phyloP scores from a whole-genome alignment of 371 early-diverging fungal species.

The Syncephalastrum sp. region DNA sequence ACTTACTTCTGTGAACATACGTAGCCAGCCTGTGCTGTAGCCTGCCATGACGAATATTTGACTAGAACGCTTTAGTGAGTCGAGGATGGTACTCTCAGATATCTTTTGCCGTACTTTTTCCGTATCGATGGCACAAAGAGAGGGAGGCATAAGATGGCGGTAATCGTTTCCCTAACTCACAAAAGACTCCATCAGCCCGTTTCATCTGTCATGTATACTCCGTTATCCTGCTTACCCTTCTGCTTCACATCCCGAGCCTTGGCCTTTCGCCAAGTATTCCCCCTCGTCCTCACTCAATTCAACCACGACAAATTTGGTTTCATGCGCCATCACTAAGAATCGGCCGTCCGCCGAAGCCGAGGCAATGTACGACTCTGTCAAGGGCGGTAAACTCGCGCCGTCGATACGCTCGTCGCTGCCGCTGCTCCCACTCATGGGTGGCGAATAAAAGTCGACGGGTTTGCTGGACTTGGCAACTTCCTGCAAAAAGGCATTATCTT shows the following conservation, averaged over 20 bases:
- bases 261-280: constrained; percentile 49
- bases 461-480: too few species aligned
- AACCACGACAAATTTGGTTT: constrained; percentile 44
- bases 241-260: constrained; percentile 52
- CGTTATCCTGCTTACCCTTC: constrained; percentile 23
- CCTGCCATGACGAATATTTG: constrained; percentile 61
- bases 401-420: too few species aligned
- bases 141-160: constrained; percentile 54
- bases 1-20: constrained; percentile 59
- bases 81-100: not conserved
- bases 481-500: not conserved
- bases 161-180: constrained; percentile 51
- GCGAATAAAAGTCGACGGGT: too few species aligned
- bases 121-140: constrained; percentile 56
- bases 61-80: constrained; percentile 17
- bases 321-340: constrained; percentile 38
- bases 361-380: constrained; percentile 30
- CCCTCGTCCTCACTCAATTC: constrained; percentile 36
- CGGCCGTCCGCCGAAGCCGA: constrained; percentile 39
- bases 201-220: not conserved
- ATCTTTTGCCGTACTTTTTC: constrained; percentile 36
- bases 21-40: constrained; percentile 61
- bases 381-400: constrained; percentile 11
- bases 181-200: not conserved
- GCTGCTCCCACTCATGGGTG: too few species aligned